Conservation (phyloP, 202 grass and related monocot genomes). For the Alloteropsis angusta region DNA sequence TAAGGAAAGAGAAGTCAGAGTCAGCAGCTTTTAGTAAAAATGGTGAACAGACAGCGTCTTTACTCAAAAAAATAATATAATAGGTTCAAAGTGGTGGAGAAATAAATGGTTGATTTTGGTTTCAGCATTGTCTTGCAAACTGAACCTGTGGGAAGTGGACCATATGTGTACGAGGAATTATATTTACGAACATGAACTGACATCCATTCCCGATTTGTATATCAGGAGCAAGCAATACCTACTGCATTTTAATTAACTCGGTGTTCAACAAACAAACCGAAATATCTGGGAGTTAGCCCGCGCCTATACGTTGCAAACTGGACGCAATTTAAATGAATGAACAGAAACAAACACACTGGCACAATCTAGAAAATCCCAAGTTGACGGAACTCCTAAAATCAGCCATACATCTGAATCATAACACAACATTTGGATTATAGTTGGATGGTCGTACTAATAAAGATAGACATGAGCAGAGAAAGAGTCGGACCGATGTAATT, state of each 20-base stretch:
- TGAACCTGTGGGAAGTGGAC: neutral
- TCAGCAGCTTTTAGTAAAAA: neutral
- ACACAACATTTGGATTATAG: neutral
- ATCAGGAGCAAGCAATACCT: neutral
- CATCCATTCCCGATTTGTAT: neutral
- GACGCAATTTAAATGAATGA: neutral
- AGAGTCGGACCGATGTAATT: slow-evolving; percentile 67
- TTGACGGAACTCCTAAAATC: neutral
- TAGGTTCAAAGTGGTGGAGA: neutral
- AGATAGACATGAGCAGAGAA: neutral
- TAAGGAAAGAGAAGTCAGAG: neutral
- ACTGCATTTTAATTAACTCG: neutral
- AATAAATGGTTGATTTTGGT: neutral
- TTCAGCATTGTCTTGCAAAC: neutral
- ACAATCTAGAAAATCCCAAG: neutral
- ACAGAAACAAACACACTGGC: neutral
- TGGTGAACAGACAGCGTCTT: neutral
- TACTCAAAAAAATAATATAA: neutral
- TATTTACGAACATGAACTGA: neutral
- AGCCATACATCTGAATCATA: neutral
- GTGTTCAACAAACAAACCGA: neutral
- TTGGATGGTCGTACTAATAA: neutral
- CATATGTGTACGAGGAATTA: no score
- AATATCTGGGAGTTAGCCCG: neutral
- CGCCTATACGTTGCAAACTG: neutral